Evolutionary conservation across 768 basidiomycete genomes (phyloP), one percentile per base, ranked within the genome.

Genomic region (Phaffia australis): DNA sequence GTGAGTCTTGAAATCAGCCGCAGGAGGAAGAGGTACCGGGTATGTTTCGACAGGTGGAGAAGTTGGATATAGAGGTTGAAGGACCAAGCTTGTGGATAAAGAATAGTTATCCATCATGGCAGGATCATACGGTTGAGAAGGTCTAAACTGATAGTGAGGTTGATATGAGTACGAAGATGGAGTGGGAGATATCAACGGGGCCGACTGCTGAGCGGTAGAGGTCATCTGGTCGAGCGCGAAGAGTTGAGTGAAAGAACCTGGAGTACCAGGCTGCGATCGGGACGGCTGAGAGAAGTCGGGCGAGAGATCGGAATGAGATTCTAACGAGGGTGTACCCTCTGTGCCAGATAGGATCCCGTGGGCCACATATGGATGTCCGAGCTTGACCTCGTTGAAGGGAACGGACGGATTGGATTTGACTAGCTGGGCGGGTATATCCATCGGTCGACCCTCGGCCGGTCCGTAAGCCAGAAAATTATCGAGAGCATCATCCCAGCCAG

Each of bases 271-370:
- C 49, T 65, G 64, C 23, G 64, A 60, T 16, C 59, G 32, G 9
- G 59, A 60, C 23, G 59, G 21, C 2, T 48, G 56, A 30, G 64
- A 65, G 47, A 65, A 65, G 29, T 56, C 52, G 42, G 64, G 64
- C 48, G 64, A 65, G n/a, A 48, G 55, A 49, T 65, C 64, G 48
- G 64, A 30, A 50, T 65, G 56, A 5, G 56, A 32, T 35, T 65
- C 64, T 32, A 65, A 57, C 19, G 25, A 6, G 19, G 64, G 64
- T 7, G 64, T 65, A 29, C 48, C 30, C 55, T 65, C 64, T 27
- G 50, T 56, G 35, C 59, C 23, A 30, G 42, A 29, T 16, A n/a
- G 29, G 8, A 50, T 30, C 23, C 27, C n/a, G 0, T 47, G 27
- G 23, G 48, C 32, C 21, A 47, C 23, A n/a, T 35, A 25, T 15